Evolutionary conservation across 2,329 filamentous ascomycete species (phyloP), one percentile per base, ranked within the genome.

Genomic region (Trichoderma sp.): DNA sequence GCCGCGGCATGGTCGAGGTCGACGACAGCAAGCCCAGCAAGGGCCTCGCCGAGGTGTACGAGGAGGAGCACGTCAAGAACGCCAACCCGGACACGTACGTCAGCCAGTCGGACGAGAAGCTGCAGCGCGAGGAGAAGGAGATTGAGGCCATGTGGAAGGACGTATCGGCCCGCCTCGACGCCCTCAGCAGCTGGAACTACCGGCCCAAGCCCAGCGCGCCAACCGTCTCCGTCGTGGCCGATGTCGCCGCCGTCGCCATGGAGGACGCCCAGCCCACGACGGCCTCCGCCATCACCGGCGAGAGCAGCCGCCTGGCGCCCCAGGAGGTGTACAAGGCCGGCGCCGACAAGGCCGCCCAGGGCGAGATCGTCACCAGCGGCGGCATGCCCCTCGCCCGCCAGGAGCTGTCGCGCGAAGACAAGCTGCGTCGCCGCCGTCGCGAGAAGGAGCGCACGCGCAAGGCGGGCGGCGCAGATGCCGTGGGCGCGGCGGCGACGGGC

Each of bases 271-370:
- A 97, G 74, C 94, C 95, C 8, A 90, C 91, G 17, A 92, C 90
- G 0, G 91, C 92, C 52, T 89, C 90, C 74, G 92, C 91, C 50
- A 87, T 93, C 68, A 84, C 84, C 15, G 88, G 88, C 64, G 86
- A 85, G 54, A 83, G 87, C 71, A 92, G 90, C 74, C 91, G 91
- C 83, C 86, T 99, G 69, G 95, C 95, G 54, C 95, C 95, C 3
- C 95, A 98, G 76, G 95, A 99, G 79, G 85, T 99, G 29, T 99
- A 98, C 83, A 89, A 88, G 74, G 89, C 92, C n/a, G 89, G 91
- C 68, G 88, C 90, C 19, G 89, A 89, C 70, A 89, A 80, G 15
- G 82, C 82, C 54, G 86, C 84, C 71, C 84, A 85, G 73, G 89
- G 89, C 61, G 93, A 97, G 77, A 83, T 97, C 42, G 86, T 94